Evolutionary conservation across 2,329 filamentous ascomycete genomes (phyloP).

Genomic region (Fusarium nygamai): DNA sequence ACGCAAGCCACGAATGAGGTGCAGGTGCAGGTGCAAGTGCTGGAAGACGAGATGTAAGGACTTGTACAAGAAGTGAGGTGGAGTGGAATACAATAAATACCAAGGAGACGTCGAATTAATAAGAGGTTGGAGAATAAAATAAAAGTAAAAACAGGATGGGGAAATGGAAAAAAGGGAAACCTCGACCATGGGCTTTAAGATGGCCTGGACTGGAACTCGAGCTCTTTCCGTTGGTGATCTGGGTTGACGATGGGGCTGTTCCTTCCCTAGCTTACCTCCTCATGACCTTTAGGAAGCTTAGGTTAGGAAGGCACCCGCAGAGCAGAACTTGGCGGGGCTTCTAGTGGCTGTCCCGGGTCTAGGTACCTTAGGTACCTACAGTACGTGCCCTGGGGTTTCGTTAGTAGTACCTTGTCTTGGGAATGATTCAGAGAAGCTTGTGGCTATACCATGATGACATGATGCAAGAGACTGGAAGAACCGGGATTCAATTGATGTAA

Average conservation of each 20-base stretch:
- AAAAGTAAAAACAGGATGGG: background rate
- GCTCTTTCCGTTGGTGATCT: conserved; percentile 22
- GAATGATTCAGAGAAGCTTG: background rate
- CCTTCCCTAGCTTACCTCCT: conserved; percentile 26
- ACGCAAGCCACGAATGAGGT: conserved; percentile 16
- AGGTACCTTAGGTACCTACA: background rate
- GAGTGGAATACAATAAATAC: background rate
- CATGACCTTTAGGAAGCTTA: conserved; percentile 17
- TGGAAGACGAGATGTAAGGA: background rate
- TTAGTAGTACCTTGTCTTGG: background rate
- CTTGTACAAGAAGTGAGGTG: background rate
- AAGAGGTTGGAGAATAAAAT: background rate
- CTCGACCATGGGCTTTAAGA: conserved; percentile 9
- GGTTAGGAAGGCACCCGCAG: conserved; percentile 19
- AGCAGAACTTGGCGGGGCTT: conserved; percentile 8
- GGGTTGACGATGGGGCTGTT: conserved; percentile 14
- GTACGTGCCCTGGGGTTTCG: background rate
- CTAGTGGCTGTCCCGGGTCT: conserved; percentile 6
- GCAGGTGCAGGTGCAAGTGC: background rate
- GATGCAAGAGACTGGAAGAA: background rate
- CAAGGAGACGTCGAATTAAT: background rate
- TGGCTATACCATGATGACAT: background rate
- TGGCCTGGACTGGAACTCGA: conserved; percentile 6
- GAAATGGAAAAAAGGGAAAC: conserved; percentile 2
- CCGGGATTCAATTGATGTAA: background rate